phyloP scores from a whole-genome alignment of 140 eudicot species.

The Cichorium intybus region DNA sequence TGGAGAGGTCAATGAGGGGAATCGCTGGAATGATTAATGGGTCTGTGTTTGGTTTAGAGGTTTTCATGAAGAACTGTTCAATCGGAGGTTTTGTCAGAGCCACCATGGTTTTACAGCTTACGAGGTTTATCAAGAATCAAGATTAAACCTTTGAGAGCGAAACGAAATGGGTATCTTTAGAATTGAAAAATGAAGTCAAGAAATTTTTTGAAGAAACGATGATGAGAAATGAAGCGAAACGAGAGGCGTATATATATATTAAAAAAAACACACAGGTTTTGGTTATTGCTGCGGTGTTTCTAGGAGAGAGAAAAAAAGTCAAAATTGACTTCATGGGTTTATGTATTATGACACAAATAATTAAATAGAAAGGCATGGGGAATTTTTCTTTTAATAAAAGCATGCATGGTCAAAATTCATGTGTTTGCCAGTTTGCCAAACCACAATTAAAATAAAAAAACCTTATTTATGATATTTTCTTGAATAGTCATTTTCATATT shows the following conservation, averaged over 20 bases:
- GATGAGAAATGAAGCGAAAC: background rate
- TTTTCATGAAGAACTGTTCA: constrained; percentile 42
- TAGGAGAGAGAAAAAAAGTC: constrained; percentile 29
- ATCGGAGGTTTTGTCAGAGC: constrained; percentile 50
- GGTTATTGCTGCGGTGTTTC: constrained; percentile 24
- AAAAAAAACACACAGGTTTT: background rate
- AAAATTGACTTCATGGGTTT: constrained; percentile 22
- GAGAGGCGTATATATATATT: constrained; percentile 1
- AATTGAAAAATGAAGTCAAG: constrained; percentile 7
- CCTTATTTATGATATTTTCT: background rate
- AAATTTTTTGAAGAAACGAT: background rate
- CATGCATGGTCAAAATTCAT: constrained; percentile 27
- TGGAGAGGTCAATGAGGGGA: constrained; percentile 75
- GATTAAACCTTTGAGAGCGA: background rate
- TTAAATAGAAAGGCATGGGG: background rate
- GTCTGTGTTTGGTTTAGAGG: constrained; percentile 36
- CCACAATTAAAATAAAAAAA: background rate
- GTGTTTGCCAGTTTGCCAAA: constrained; percentile 28
- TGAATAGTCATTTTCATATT: constrained; percentile 11
- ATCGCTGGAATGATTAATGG: constrained; percentile 41
- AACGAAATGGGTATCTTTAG: constrained; percentile 7
- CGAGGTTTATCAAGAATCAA: constrained; percentile 14
- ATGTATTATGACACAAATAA: constrained; percentile 7
- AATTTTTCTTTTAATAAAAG: background rate
- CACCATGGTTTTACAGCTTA: constrained; percentile 48